phyloP scores from a whole-genome alignment of 345 rosid genomes.

The Citrus cavaleriei region DNA sequence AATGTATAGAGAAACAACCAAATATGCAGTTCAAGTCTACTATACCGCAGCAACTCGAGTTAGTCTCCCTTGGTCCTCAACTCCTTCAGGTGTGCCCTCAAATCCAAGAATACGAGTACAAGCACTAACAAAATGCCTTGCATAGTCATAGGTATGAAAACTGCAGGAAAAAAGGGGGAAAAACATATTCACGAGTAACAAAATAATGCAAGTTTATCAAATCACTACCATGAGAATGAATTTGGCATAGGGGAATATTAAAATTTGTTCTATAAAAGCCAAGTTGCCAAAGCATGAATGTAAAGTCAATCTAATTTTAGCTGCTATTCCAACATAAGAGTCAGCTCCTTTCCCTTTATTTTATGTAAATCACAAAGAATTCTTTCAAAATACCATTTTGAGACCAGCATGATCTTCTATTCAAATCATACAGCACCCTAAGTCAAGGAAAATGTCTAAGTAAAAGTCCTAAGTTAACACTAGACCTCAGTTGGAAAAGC shows the following conservation, averaged over 20 bases:
- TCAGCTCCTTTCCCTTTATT: background rate
- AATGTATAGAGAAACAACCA: slow-evolving; percentile 16
- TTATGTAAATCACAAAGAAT: background rate
- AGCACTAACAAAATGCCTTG: slow-evolving; percentile 98
- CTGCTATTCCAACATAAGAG: background rate
- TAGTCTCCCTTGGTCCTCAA: slow-evolving; percentile 94
- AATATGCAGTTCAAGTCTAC: slow-evolving; percentile 11
- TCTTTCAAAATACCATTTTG: background rate
- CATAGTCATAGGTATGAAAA: slow-evolving; percentile 97
- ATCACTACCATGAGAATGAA: background rate
- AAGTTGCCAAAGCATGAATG: background rate
- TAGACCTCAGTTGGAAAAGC: background rate
- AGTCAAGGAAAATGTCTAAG: background rate
- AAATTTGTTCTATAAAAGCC: background rate
- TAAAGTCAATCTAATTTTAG: background rate
- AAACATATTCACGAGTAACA: background rate
- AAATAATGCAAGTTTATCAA: background rate
- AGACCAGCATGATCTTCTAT: background rate
- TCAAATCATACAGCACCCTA: background rate
- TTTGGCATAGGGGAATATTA: background rate
- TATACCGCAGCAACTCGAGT: slow-evolving; percentile 98
- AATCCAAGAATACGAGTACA: slow-evolving; percentile 99
- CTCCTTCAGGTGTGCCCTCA: slow-evolving; percentile 99
- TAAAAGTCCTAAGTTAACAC: background rate
- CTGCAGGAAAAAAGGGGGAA: slow-evolving; percentile 27